Conservation (phyloP, 305 asterid genomes). For the Fraxinus xanthoxyloides region DNA sequence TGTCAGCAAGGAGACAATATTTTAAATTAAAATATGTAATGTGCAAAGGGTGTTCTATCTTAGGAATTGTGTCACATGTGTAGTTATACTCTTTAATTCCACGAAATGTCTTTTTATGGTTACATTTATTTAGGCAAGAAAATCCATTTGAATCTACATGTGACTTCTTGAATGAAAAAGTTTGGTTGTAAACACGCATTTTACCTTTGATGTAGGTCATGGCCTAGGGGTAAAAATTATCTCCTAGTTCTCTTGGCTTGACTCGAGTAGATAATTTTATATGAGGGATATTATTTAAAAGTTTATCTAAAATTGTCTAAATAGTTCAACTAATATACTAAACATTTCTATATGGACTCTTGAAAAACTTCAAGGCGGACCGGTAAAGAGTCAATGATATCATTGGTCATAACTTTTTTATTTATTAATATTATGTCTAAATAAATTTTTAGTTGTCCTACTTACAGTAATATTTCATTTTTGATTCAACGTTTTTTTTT, state of each 20-base stretch:
- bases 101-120: neutral
- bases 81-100: neutral
- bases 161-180: neutral
- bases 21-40: neutral
- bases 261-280: too few species aligned
- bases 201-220: neutral
- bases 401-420: neutral
- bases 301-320: too few species aligned
- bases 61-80: neutral
- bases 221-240: neutral
- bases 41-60: neutral
- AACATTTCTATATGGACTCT: neutral
- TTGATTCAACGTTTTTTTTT: neutral
- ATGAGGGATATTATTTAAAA: neutral
- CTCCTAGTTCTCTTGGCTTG: neutral
- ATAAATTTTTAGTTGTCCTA: neutral
- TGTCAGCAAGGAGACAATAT: conserved; percentile 24
- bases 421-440: too few species aligned
- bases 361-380: neutral
- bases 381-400: too few species aligned
- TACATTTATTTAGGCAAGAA: neutral
- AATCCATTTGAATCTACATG: neutral
- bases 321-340: neutral
- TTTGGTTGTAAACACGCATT: neutral
- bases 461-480: neutral